Base-by-base conservation (phyloP, 1,284 basidiomycete genomes). In the Irpex lacteus region DNA sequence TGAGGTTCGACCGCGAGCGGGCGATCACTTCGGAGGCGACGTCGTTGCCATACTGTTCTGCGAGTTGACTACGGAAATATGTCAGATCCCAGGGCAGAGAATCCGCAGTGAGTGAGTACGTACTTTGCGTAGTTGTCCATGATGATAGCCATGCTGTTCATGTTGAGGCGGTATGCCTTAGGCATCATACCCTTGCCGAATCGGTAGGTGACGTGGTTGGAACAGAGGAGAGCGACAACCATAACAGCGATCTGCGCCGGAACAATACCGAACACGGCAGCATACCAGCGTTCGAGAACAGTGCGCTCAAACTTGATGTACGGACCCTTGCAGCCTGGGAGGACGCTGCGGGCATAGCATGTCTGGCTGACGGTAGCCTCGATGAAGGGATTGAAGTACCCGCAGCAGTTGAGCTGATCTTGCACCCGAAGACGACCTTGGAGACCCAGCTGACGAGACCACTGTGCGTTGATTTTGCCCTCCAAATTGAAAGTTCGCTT, bases 111-210 rank as follows among this genome's bases (percentile, higher is more conserved):
- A 49, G 11, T 3, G 18, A 40, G 26, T 26, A 78, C 81, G 63
- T 64, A 86, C 84, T 77, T 80, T 32, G 84, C 84, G 71, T 86
- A 87, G 67, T 84, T 82, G 72, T 87, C 85, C 84, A 87, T 85
- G 73, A 87, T 85, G 58, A 84, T 79, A 0, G 84, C 84, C 82
- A 86, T 85, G 65, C 79, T 81, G 69, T 78, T 80, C 75, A 82
- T 75, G 74, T 84, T 82, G 58, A 88, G 78, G 59, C 85, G 78
- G 75, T 88, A 88, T 60, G 82, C 81, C 76, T 86, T 84, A 59
- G 86, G 86, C 73, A 85, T 87, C 77, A 88, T 80, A 65, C 86
- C 86, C 76, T 88, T 88, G 4, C 85, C 86, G 74, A 87, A 87
- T 61, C 86, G 78, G 72, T 88, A 87, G 49, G 86, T 88, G 71